Evolutionary conservation across 345 rosid species (phyloP).

Genomic region (Hibiscus syriacus): DNA sequence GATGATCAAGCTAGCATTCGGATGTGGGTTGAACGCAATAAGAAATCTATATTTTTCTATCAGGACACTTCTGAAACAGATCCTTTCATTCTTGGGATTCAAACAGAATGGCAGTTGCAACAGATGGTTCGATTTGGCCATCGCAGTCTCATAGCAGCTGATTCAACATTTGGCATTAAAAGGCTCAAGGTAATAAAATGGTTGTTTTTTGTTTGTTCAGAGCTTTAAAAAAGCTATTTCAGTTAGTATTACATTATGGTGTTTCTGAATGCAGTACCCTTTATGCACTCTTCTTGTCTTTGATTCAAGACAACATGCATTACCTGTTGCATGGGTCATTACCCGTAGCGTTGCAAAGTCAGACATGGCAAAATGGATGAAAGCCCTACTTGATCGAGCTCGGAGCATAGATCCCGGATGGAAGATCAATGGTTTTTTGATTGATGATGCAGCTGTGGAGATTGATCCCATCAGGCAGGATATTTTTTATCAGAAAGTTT

Average conservation of each 20-base stretch:
- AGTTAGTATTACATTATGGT: conserved; percentile 7
- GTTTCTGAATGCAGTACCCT: conserved; percentile 57
- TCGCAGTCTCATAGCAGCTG: conserved; percentile 67
- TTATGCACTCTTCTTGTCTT: conserved; percentile 82
- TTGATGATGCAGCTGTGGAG: conserved; percentile 87
- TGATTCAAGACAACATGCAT: conserved; percentile 89
- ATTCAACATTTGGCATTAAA: conserved; percentile 86
- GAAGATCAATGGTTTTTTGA: conserved; percentile 67
- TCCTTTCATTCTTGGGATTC: conserved; percentile 81
- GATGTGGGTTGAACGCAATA: conserved; percentile 82
- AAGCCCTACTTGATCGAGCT: conserved; percentile 60
- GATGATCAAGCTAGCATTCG: conserved; percentile 91
- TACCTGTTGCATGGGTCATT: conserved; percentile 83
- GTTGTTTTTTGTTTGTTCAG: not conserved
- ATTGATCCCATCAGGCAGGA: conserved; percentile 78
- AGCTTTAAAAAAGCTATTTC: not conserved
- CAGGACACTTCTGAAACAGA: conserved; percentile 73
- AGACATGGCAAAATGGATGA: conserved; percentile 85
- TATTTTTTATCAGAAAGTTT: conserved; percentile 8
- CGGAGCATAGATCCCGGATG: conserved; percentile 60
- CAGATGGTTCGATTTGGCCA: conserved; percentile 91
- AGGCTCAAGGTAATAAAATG: conserved; percentile 61
- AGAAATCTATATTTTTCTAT: conserved; percentile 79
- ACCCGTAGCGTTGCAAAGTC: conserved; percentile 79
- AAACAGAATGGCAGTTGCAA: conserved; percentile 94